Base-by-base conservation (phyloP, 2,329 filamentous ascomycete species). In the Aspergillus sp. region DNA sequence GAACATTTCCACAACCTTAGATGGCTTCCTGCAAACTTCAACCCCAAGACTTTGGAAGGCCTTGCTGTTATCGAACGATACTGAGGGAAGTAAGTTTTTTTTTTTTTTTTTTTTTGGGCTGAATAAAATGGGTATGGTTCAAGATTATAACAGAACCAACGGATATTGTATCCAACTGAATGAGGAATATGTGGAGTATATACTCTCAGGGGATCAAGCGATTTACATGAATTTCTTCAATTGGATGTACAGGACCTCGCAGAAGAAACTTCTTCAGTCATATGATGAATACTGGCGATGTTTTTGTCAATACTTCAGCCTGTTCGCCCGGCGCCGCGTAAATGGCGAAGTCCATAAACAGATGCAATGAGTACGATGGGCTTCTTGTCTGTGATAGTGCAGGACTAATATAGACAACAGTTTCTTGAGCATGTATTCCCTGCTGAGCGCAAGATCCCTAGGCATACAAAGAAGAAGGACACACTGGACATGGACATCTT, bases 1-100 rank as follows among this genome's bases (percentile, higher is more conserved):
- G 17, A 62, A 45, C 25, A 62, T 53, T 60, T 57, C 43, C 45
- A 38, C 6, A 54, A 51, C 43, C 20, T 53, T 42, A 23, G 55
- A 60, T 62, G 22, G 59, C 59, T 60, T 15, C 55, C 59, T 17
- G 55, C 38, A 48, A 61, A 59, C 43, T 58, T 55, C 25, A 62
- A 60, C 37, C 53, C 49, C 4, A 62, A 58, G 49, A 51, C 39
- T 2, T 5, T 42, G 2, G 19, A 12, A 25, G 39, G 39, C 10
- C 9, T 42, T 42, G 39, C 39, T 42, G 39, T 42, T 42, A 10
- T 42, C 5, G 20, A 42, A 27, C 15, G 39, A 13, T 42, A 42
- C 20, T 42, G 20, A 22, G 4, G 13, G 4, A 25, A 25, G 23
- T 25, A 15, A 23, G 22, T 3, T 22, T 5, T 3, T n/a, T n/a